A percentile compares a stretch with the other conserved stretches of the same genome.
These are phyloP conservation scores for Blastomyces emzantsi DNA, from an alignment of 2,329 filamentous ascomycete genomes.

Conservation along the genomic window DNA sequence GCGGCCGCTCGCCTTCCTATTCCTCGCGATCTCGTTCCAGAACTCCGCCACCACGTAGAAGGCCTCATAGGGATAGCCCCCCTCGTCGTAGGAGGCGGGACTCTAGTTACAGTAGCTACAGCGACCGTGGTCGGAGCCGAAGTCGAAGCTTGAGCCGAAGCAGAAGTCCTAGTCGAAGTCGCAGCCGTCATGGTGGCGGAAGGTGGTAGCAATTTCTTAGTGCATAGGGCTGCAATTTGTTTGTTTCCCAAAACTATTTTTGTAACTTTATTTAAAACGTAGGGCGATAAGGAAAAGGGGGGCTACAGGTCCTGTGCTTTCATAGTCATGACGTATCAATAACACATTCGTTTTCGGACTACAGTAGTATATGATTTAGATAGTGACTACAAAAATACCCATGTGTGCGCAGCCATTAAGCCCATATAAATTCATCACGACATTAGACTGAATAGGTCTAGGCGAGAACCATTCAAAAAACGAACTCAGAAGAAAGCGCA, in stretches of 20 bases:
- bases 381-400: neutral
- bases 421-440: neutral
- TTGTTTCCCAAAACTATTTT: neutral
- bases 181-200: slow-evolving; percentile 23
- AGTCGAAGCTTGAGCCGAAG: slow-evolving; percentile 46
- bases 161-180: slow-evolving; percentile 39
- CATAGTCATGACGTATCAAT: neutral
- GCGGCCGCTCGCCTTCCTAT: slow-evolving; percentile 27
- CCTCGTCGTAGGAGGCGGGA: slow-evolving; percentile 44
- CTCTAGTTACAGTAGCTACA: slow-evolving; percentile 52
- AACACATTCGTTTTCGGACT: neutral
- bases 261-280: neutral
- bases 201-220: slow-evolving; percentile 16
- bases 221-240: neutral
- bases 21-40: slow-evolving; percentile 34
- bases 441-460: neutral
- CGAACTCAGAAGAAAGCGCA: slow-evolving; percentile 16
- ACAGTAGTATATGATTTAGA: neutral
- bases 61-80: slow-evolving; percentile 29
- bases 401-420: no score
- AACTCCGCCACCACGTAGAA: slow-evolving; percentile 34
- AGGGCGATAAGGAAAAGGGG: neutral
- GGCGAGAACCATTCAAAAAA: neutral
- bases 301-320: neutral
- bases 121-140: slow-evolving; percentile 42